Conservation (phyloP, 2,329 filamentous ascomycete genomes). For the Byssothecium circinans region DNA sequence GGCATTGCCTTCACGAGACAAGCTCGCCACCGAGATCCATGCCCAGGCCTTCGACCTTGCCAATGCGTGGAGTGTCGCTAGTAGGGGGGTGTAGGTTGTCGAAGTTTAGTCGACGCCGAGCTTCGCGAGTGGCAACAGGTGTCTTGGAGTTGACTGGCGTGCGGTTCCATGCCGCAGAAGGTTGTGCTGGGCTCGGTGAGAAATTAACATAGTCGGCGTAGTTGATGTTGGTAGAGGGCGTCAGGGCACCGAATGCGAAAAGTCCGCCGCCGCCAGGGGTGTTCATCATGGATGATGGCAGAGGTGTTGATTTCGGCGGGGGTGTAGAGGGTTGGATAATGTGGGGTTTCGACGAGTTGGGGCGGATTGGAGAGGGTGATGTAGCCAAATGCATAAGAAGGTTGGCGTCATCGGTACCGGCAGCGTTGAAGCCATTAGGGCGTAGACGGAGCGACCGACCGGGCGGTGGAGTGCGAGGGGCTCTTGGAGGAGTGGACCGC, state of each 20-base stretch:
- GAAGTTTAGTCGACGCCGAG: conserved; percentile 79
- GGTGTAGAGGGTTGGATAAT: conserved; percentile 58
- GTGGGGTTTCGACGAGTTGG: conserved; percentile 47
- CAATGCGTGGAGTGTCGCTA: conserved; percentile 47
- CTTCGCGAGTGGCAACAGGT: conserved; percentile 66
- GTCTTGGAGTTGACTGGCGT: conserved; percentile 67
- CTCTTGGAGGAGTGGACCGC: conserved; percentile 74
- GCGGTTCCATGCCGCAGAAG: conserved; percentile 66
- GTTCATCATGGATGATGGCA: conserved; percentile 86
- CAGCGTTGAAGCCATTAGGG: conserved; percentile 42
- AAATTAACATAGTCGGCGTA: conserved; percentile 98
- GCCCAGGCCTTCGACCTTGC: conserved; percentile 58
- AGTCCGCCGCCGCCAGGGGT: conserved; percentile 68
- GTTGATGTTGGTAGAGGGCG: conserved; percentile 84
- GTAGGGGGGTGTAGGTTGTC: conserved; percentile 68
- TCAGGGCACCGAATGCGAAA: conserved; percentile 67
- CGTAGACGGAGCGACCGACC: conserved; percentile 45
- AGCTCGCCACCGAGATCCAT: conserved; percentile 69
- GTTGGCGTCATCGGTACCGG: conserved; percentile 64
- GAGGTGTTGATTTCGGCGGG: conserved; percentile 57
- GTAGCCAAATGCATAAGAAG: conserved; percentile 87
- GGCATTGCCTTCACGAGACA: conserved; percentile 46
- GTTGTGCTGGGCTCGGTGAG: conserved; percentile 88
- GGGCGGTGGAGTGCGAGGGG: conserved; percentile 46
- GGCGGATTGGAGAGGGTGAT: conserved; percentile 81